Evolutionary conservation across 2,329 filamentous ascomycete genomes (phyloP).

Genomic region (Clonostachys solani): DNA sequence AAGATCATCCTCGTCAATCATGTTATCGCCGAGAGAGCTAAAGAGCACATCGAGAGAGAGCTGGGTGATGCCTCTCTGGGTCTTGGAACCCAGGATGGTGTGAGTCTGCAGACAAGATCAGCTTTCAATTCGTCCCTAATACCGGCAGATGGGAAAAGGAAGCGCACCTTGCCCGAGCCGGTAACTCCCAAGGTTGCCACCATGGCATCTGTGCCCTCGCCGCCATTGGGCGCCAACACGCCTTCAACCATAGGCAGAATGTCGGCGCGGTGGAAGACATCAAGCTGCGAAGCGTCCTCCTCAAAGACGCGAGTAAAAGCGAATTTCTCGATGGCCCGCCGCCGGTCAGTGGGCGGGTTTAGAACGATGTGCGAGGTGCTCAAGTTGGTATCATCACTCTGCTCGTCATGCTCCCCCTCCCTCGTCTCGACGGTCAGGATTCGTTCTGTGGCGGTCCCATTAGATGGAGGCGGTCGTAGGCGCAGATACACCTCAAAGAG

Average conservation of each 20-base stretch:
- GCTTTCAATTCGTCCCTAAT: no score
- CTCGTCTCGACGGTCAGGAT: conserved; percentile 74
- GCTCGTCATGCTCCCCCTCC: conserved; percentile 18
- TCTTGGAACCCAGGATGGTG: conserved; percentile 86
- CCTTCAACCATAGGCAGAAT: conserved; percentile 74
- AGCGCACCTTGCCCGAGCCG: conserved; percentile 83
- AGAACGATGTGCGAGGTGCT: conserved; percentile 63
- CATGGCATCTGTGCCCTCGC: conserved; percentile 82
- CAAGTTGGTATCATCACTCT: conserved; percentile 23
- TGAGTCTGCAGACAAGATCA: conserved; percentile 61
- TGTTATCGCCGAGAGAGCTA: conserved; percentile 68
- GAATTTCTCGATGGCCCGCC: conserved; percentile 88
- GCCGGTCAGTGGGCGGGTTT: conserved; percentile 79
- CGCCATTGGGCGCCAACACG: conserved; percentile 67
- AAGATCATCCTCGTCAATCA: conserved; percentile 58
- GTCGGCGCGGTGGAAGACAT: conserved; percentile 79
- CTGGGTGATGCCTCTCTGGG: conserved; percentile 85
- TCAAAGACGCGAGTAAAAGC: conserved; percentile 93
- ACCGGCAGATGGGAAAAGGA: neutral
- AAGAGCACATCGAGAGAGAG: conserved; percentile 88
- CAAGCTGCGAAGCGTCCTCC: conserved; percentile 77
- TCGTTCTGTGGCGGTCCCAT: conserved; percentile 47
- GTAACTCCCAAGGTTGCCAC: conserved; percentile 91
- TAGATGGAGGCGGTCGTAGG: conserved; percentile 62
- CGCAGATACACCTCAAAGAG: conserved; percentile 92